Percentiles rank a stretch among this genome's conserved stretches.
Conservation (phyloP, 2,329 filamentous ascomycete genomes). For the Phyllosticta citriasiana region DNA sequence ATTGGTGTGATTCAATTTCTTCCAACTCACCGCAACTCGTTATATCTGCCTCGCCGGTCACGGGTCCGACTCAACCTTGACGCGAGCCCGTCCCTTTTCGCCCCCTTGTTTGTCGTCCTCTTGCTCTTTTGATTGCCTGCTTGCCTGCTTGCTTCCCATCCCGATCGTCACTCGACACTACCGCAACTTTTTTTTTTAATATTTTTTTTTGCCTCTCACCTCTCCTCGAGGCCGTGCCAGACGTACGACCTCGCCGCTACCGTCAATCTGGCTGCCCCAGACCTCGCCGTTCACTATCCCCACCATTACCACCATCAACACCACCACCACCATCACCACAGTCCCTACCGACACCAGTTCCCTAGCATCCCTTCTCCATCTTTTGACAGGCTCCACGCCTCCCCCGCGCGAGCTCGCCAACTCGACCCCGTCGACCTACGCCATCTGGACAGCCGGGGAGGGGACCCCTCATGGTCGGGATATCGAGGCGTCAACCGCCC, state of each 20-base stretch:
- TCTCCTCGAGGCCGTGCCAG: neutral
- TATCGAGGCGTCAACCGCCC: slow-evolving; percentile 5
- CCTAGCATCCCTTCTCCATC: slow-evolving; percentile 14
- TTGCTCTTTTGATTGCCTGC: neutral
- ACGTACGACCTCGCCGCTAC: slow-evolving; percentile 1
- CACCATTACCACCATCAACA: slow-evolving; percentile 17
- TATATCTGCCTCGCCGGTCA: slow-evolving; percentile 10
- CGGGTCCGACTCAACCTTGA: neutral
- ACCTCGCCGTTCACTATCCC: slow-evolving; percentile 24
- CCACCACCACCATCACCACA: slow-evolving; percentile 16
- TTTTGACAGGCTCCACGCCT: slow-evolving; percentile 4
- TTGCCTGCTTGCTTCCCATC: neutral
- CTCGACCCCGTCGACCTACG: slow-evolving; percentile 19
- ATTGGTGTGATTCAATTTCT: slow-evolving; percentile 12
- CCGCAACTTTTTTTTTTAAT: neutral
- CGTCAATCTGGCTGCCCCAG: slow-evolving; percentile 30
- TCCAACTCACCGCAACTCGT: slow-evolving; percentile 11
- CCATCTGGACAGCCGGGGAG: slow-evolving; percentile 11
- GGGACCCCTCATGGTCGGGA: slow-evolving; percentile 23
- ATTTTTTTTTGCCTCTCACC: no score
- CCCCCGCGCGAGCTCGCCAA: slow-evolving; percentile 18
- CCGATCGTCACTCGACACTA: neutral
- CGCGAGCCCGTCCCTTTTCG: slow-evolving; percentile 1
- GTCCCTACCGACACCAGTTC: slow-evolving; percentile 18
- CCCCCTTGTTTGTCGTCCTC: neutral